Base-by-base conservation (phyloP, 2,329 filamentous ascomycete genomes). In the Huntiella savannae region DNA sequence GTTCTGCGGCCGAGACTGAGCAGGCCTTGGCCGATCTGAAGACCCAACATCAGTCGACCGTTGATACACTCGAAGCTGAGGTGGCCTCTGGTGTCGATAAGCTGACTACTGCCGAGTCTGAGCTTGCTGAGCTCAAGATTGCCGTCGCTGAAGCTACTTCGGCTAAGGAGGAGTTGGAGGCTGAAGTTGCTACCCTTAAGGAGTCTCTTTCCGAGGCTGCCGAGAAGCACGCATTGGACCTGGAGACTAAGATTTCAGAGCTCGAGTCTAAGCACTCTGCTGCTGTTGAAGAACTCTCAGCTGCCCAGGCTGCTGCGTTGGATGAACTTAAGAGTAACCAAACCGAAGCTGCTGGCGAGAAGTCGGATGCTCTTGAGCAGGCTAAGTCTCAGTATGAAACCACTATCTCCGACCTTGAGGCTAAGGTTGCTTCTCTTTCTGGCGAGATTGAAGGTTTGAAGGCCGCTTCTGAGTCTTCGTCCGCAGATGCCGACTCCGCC, bases 361-460 rank as follows among this genome's bases (percentile, higher is more conserved):
- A 68, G 2, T 56, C 38, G 37, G 33, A 17, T 12, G 53, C 55
- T 15, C 46, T 77, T 10, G 65, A 69, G 37, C 61, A 56, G 19
- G 54, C 73, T 38, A 71, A 71, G 59, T 58, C 64, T 22, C 62
- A 68, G 51, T 68, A 75, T 49, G 64, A 69, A 40, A 56, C 65
- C 12, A 62, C 67, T 45, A 60, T 74, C 19, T 62, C 67, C 36
- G 58, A 60, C 8, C 59, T 76, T 2, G 62, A 68, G 55, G 56
- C 57, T 19, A 62, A 71, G 52, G 60, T 73, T 17, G 58, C 64
- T 3, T 68, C 71, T 49, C 62, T 64, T 3, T 61, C 65, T 19
- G 63, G 69, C 47, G 71, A 73, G 55, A 63, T 76, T 3, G 62
- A 64, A 51, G 55, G 58, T n/a, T 69, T 70, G 38, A 65, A 75